Evolutionary conservation across 208 protist genomes (phyloP).

Genomic region (Angomonas ambiguus): DNA sequence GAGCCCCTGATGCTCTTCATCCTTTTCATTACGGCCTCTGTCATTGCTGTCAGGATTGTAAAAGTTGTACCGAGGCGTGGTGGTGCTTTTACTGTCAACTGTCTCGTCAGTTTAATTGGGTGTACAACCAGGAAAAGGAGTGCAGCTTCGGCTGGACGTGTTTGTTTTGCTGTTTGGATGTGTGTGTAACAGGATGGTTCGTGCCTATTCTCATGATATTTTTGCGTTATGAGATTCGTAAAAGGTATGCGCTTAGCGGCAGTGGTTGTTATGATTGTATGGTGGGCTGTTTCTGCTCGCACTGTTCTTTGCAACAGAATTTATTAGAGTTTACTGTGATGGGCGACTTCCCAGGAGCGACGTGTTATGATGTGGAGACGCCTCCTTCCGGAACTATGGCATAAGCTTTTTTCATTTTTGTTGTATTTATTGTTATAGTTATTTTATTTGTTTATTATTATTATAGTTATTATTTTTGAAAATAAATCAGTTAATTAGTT

Average conservation of each 20-base stretch:
- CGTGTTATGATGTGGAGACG: background rate
- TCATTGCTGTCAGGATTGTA: background rate
- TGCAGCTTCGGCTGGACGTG: background rate
- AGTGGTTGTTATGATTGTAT: background rate
- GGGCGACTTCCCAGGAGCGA: background rate
- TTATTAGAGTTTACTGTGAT: background rate
- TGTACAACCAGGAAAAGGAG: background rate
- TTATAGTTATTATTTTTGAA: constrained; percentile 1
- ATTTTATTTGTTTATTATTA: constrained; percentile 5
- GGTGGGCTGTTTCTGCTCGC: background rate
- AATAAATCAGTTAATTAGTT: background rate
- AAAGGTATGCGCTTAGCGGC: background rate
- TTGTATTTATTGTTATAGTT: too few species aligned
- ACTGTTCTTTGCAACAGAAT: background rate
- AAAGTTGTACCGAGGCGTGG: background rate
- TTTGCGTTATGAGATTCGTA: background rate
- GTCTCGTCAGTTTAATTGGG: background rate
- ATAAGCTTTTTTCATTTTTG: background rate
- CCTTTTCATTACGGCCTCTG: background rate
- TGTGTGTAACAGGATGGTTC: background rate
- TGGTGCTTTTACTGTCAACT: constrained; percentile 5
- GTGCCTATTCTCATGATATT: too few species aligned
- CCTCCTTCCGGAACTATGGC: background rate
- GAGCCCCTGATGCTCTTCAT: background rate
- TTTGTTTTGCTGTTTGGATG: background rate